phyloP scores from a whole-genome alignment of 2,329 filamentous ascomycete genomes.

The Diaporthe nobilis region DNA sequence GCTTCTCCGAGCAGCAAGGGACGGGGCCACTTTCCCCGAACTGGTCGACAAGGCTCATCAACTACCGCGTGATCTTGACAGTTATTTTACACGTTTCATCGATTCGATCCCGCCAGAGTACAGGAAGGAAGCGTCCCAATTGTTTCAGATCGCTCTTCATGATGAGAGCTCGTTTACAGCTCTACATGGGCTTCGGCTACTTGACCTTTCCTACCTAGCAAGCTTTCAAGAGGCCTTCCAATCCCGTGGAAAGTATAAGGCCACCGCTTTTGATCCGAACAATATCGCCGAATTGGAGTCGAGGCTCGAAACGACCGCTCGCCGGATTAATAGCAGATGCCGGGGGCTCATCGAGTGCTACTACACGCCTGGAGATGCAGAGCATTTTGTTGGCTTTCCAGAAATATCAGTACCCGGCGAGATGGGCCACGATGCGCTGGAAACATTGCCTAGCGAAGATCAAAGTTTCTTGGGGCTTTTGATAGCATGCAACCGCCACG shows the following conservation, averaged over 20 bases:
- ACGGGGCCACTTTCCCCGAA: background rate
- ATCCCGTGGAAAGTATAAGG: too few species aligned
- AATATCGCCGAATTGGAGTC: background rate
- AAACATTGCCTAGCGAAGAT: fast-evolving
- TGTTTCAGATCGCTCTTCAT: background rate
- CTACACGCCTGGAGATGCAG: background rate
- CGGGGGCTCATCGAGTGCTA: conserved; percentile 4
- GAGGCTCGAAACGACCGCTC: background rate
- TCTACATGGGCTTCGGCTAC: background rate
- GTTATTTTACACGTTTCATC: background rate
- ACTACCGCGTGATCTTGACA: background rate
- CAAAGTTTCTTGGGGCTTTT: background rate
- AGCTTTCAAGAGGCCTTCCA: too few species aligned
- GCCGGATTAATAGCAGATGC: background rate
- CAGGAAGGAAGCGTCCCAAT: background rate
- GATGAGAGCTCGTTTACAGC: background rate
- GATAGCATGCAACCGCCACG: background rate
- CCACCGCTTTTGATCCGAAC: background rate
- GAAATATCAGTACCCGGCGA: too few species aligned
- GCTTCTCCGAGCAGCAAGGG: background rate
- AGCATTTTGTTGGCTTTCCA: background rate
- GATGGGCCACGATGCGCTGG: background rate
- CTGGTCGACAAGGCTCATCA: background rate
- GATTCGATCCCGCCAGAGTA: background rate
- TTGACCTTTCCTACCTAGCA: background rate